A percentile compares a stretch with the other conserved stretches of the same genome.
Evolutionary conservation across 371 early-diverging fungal species (phyloP).

Genomic region (Mucor mucedo): DNA sequence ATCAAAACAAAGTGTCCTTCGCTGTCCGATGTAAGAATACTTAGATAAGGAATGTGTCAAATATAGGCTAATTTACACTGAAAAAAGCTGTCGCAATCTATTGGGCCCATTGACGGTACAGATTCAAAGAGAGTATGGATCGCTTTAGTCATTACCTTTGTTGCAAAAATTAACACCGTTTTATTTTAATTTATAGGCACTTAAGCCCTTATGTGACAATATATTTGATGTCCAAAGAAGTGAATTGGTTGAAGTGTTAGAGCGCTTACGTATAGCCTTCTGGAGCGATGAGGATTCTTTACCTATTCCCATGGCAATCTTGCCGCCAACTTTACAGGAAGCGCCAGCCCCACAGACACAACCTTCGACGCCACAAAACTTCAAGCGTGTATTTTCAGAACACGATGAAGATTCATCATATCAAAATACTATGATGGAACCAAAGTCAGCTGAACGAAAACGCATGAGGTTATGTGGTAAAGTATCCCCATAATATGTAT

Average conservation of each 20-base stretch:
- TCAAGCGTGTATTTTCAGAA: not conserved
- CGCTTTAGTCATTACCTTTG: not conserved
- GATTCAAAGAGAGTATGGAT: not conserved
- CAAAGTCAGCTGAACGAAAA: not conserved
- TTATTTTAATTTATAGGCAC: not conserved
- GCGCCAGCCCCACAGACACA: not conserved
- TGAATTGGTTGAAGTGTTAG: conserved; percentile 28
- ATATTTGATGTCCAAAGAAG: conserved; percentile 37
- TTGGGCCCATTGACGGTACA: conserved; percentile 9
- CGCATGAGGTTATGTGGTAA: not conserved
- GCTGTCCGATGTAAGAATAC: conserved; percentile 14
- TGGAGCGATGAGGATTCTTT: conserved; percentile 18
- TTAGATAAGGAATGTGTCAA: not conserved
- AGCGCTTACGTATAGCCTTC: conserved; percentile 23
- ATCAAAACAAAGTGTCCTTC: conserved; percentile 7
- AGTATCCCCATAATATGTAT: no score
- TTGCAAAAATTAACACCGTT: not conserved
- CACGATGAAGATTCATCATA: not conserved
- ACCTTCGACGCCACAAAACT: not conserved
- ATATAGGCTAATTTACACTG: not conserved
- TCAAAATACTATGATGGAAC: not conserved
- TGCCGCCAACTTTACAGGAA: not conserved
- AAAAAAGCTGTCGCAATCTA: conserved; percentile 5
- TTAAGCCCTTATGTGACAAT: conserved; percentile 26
- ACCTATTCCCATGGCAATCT: not conserved